Evolutionary conservation across 2,329 filamentous ascomycete species (phyloP), one percentile per base, ranked within the genome.

Genomic region (Dendrostoma leiphaemia): DNA sequence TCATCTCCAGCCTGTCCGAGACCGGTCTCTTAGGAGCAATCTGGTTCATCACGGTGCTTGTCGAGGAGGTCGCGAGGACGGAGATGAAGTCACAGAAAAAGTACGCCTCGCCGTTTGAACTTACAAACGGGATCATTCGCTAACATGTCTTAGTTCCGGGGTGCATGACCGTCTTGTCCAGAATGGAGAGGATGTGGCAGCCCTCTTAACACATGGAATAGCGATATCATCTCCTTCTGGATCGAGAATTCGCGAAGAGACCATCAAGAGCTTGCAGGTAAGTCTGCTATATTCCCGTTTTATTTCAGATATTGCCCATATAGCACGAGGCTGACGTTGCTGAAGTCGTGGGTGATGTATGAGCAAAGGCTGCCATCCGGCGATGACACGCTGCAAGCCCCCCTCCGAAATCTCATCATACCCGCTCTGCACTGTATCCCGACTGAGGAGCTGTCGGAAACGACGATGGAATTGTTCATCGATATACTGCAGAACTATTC

Each of bases 301-400:
- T 10, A 6, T 12, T 9, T 38, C 32, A 13, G 15, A 12, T 9
- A 17, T 23, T 10, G 32, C 12, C 21, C 8, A 9, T 5, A 13
- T 19, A n/a, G 29, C 24, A 28, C 15, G 51, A 44, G 49, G 32
- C 54, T 55, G 44, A 57, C 31, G 46, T 63, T 49, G 61, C 35
- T 32, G 12, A 51, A 89, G 85, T 80, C 86, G 4, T 93, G 89
- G 88, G 79, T 91, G 29, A 78, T 83, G 61, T 91, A 91, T 64
- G 85, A 84, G 5, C 87, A 91, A 62, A 80, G 82, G 31, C 77
- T 81, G 26, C 83, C 84, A 47, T 73, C 80, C 3, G 77, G 80
- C 43, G 79, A 81, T 31, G 78, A 78, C 15, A 74, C 80, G 15
- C 74, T 88, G 29, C 72, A 88, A 2, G 72, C 78, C 17, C 75